phyloP scores from a whole-genome alignment of 23 red algal genomes.

The Gracilaria gracilis region DNA sequence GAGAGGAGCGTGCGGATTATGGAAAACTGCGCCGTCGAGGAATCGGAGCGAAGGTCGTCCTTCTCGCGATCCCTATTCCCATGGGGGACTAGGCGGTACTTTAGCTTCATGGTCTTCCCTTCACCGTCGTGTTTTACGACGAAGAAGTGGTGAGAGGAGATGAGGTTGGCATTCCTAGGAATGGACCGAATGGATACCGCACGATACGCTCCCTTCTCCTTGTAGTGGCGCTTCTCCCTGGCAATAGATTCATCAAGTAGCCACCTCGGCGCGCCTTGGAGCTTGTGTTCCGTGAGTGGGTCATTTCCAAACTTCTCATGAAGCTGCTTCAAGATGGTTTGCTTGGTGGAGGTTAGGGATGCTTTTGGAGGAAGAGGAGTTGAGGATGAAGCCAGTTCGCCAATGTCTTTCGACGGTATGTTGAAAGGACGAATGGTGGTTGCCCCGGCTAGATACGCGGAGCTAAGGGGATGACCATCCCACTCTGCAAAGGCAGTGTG shows the following conservation, averaged over 20 bases:
- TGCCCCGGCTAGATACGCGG: not conserved
- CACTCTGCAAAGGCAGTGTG: not conserved
- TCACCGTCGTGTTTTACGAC: slow-evolving; percentile 3
- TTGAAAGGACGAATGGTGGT: too few species aligned
- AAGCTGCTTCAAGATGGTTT: not conserved
- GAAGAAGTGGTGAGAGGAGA: slow-evolving; percentile 36
- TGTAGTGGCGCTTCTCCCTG: too few species aligned
- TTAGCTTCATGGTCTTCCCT: not conserved
- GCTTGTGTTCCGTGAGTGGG: too few species aligned
- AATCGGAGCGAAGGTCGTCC: too few species aligned
- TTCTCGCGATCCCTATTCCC: too few species aligned
- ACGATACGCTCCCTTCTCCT: too few species aligned
- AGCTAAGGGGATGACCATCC: not conserved
- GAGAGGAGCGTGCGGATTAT: too few species aligned
- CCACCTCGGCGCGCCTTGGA: too few species aligned
- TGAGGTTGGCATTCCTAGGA: not conserved
- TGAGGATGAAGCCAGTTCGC: not conserved
- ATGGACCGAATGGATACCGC: not conserved
- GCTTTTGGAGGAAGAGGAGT: not conserved
- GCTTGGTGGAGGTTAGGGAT: not conserved
- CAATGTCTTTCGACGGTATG: slow-evolving; percentile 1
- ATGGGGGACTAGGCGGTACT: too few species aligned
- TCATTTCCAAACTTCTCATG: too few species aligned
- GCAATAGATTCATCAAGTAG: too few species aligned
- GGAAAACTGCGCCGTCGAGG: too few species aligned